Conservation (phyloP, 805 yeast genomes). For the Kockiozyma suomiensis region DNA sequence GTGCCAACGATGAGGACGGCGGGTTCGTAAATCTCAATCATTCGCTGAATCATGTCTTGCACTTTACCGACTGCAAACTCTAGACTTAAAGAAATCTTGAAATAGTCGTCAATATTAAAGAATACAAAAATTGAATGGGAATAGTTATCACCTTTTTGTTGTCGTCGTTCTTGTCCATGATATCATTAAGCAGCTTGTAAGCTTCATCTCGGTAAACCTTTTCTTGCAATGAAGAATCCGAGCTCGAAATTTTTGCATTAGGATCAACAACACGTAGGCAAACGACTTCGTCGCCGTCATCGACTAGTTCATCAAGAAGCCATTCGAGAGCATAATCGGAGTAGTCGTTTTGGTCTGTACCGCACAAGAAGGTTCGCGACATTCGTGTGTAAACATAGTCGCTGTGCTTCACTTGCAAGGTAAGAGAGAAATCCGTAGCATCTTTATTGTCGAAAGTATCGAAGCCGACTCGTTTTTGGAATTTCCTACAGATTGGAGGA, state of each 20-base stretch:
- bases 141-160: constrained; percentile 40
- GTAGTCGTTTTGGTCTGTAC: constrained; percentile 49
- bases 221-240: constrained; percentile 31
- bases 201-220: constrained; percentile 45
- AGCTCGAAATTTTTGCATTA: constrained; percentile 35
- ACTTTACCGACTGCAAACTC: constrained; percentile 52
- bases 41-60: constrained; percentile 46
- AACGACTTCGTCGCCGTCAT: constrained; percentile 52
- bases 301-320: constrained; percentile 50
- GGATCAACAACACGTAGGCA: constrained; percentile 50
- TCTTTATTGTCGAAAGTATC: constrained; percentile 49
- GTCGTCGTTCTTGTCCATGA: constrained; percentile 43
- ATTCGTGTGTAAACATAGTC: constrained; percentile 44
- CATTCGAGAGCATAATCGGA: constrained; percentile 51
- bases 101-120: not conserved
- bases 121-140: not conserved
- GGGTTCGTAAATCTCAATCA: constrained; percentile 52
- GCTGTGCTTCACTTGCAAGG: constrained; percentile 47
- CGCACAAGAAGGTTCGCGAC: constrained; percentile 50
- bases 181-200: constrained; percentile 40
- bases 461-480: constrained; percentile 46
- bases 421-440: constrained; percentile 43
- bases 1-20: constrained; percentile 52
- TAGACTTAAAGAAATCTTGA: constrained; percentile 46
- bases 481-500: constrained; percentile 22